phyloP scores from a whole-genome alignment of 2,329 filamentous ascomycete species.

The Huntiella omanensis region DNA sequence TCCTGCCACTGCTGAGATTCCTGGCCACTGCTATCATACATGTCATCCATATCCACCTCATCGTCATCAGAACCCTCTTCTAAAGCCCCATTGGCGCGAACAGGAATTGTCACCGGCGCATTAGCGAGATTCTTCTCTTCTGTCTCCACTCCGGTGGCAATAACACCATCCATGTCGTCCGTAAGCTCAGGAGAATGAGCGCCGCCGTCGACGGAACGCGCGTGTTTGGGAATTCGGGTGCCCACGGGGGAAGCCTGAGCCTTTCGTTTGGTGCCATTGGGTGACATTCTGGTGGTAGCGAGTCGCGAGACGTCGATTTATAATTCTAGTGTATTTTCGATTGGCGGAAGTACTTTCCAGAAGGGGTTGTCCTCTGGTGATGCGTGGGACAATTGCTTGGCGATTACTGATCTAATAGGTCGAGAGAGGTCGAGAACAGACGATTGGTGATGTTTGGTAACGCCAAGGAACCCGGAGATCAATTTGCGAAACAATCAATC shows the following conservation, averaged over 20 bases:
- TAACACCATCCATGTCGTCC: not conserved
- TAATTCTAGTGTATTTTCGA: too few relatives aligned
- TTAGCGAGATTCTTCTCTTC: not conserved
- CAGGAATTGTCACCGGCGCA: conserved; percentile 2
- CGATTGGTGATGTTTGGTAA: too few relatives aligned
- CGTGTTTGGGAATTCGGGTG: conserved; percentile 23
- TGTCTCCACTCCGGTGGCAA: not conserved
- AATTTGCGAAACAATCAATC: too few relatives aligned
- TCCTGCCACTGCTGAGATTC: conserved; percentile 61
- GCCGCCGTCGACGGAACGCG: conserved; percentile 24
- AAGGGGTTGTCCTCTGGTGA: too few relatives aligned
- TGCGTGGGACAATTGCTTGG: too few relatives aligned
- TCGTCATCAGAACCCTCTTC: not conserved
- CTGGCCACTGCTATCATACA: conserved; percentile 20
- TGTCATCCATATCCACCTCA: conserved; percentile 14
- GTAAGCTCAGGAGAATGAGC: conserved; percentile 28
- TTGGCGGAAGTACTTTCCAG: too few relatives aligned
- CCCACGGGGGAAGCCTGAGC: conserved; percentile 21
- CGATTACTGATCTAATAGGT: too few relatives aligned
- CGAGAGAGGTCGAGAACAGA: too few relatives aligned
- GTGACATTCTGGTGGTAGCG: conserved; percentile 19
- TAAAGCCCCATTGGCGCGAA: not conserved
- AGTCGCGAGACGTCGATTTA: not conserved
- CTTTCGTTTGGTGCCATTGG: conserved; percentile 32
- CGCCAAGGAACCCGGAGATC: too few relatives aligned